Percentiles rank a stretch among this genome's conserved stretches.
phyloP scores from a whole-genome alignment of 257 asterid genomes.

The Scutellaria barbata region DNA sequence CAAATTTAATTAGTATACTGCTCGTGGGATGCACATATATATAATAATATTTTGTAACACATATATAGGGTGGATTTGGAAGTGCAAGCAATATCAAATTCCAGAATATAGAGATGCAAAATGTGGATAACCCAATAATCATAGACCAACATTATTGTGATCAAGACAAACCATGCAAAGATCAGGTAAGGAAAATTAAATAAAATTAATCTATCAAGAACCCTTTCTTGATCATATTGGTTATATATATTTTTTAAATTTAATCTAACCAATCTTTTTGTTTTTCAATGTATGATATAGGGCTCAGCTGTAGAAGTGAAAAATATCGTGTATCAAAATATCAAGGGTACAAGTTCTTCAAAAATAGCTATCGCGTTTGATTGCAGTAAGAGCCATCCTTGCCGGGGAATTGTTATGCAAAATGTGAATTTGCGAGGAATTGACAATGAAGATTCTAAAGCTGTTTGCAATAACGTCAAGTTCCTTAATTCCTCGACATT shows the following conservation, averaged over 20 bases:
- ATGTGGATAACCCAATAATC: slow-evolving; percentile 77
- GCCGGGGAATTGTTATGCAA: slow-evolving; percentile 61
- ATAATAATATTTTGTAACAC: no score
- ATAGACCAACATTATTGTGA: slow-evolving; percentile 86
- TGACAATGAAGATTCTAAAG: slow-evolving; percentile 44
- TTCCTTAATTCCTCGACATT: slow-evolving; percentile 41
- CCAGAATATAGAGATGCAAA: slow-evolving; percentile 61
- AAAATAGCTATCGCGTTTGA: slow-evolving; percentile 54
- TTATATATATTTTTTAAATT: no score
- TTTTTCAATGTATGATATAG: slow-evolving; percentile 29
- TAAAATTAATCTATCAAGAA: neutral
- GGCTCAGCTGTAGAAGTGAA: slow-evolving; percentile 67
- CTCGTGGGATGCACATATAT: no score
- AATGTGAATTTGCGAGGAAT: slow-evolving; percentile 52
- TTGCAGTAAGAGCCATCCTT: slow-evolving; percentile 66
- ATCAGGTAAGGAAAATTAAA: slow-evolving; percentile 44
- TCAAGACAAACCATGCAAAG: slow-evolving; percentile 53
- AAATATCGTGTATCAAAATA: slow-evolving; percentile 63
- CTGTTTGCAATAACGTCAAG: slow-evolving; percentile 59
- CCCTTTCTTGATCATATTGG: neutral
- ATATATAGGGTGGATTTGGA: slow-evolving; percentile 83
- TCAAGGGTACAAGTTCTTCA: slow-evolving; percentile 69
- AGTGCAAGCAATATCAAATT: slow-evolving; percentile 78
- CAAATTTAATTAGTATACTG: no score
- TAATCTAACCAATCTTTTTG: neutral